Conservation (phyloP, 768 basidiomycete genomes). For the Naematelia aurantialba region DNA sequence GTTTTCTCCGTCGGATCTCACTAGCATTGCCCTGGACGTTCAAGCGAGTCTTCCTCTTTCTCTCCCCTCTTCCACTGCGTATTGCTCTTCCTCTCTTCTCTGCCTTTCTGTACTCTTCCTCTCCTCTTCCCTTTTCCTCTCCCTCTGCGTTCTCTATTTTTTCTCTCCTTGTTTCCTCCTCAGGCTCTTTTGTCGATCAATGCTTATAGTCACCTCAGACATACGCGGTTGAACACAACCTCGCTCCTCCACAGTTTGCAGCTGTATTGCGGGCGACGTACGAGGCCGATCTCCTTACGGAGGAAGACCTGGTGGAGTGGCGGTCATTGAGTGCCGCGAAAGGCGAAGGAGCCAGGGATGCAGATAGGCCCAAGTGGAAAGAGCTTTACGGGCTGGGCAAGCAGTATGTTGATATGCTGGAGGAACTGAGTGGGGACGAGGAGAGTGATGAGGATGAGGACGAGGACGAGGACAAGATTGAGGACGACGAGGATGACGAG, state of each 20-base stretch:
- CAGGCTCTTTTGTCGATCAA: no score
- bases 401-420: slow-evolving; percentile 39
- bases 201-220: slow-evolving; percentile 15
- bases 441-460: slow-evolving; percentile 48
- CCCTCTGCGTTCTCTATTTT: slow-evolving; percentile 12
- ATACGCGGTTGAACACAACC: slow-evolving; percentile 54
- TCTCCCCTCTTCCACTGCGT: no score
- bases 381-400: slow-evolving; percentile 40
- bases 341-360: slow-evolving; percentile 65
- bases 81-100: no score
- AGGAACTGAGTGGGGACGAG: slow-evolving; percentile 42
- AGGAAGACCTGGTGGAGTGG: slow-evolving; percentile 87
- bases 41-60: slow-evolving; percentile 67
- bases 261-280: slow-evolving; percentile 81
- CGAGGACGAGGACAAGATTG: slow-evolving; percentile 48
- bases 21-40: slow-evolving; percentile 71
- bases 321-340: slow-evolving; percentile 56
- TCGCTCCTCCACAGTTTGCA: slow-evolving; percentile 67
- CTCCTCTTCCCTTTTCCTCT: no score
- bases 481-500: not conserved
- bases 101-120: no score
- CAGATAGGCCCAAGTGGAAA: slow-evolving; percentile 51
- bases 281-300: slow-evolving; percentile 85
- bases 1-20: slow-evolving; percentile 65
- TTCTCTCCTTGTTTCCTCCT: no score